Percentiles rank a stretch among this genome's conserved stretches.
These are phyloP conservation scores for Solanum sitiens DNA, from an alignment of 257 asterid genomes.

Conservation along the genomic window DNA sequence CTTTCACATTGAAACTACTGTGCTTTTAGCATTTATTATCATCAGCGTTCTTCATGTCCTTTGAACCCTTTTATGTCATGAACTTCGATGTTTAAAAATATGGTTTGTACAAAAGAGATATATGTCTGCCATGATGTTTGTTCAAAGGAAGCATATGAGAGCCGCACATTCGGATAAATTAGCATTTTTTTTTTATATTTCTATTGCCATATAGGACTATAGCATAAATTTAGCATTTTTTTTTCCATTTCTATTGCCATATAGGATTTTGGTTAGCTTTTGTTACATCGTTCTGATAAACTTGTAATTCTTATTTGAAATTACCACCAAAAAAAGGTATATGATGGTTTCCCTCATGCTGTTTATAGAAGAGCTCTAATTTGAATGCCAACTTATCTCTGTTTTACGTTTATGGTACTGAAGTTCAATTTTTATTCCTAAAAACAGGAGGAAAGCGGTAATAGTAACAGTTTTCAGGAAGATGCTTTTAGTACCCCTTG, in stretches of 20 bases:
- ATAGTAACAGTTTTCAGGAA: constrained; percentile 31
- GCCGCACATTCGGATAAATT: background rate
- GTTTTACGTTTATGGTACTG: background rate
- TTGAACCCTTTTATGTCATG: background rate
- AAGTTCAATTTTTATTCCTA: background rate
- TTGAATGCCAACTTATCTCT: background rate
- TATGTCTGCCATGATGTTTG: background rate
- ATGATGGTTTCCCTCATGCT: background rate
- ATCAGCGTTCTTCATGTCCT: background rate
- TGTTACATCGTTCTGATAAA: background rate
- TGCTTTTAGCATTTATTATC: background rate
- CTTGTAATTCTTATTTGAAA: background rate
- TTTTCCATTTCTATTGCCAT: background rate
- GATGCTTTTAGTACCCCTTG: constrained; percentile 73
- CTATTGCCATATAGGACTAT: background rate
- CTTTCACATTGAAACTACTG: background rate
- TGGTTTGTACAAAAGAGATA: background rate
- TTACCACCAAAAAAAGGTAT: background rate
- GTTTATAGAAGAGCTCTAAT: too few species aligned
- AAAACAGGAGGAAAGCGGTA: constrained; percentile 42
- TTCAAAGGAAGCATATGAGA: background rate
- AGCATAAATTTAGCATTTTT: background rate
- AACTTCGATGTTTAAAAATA: background rate
- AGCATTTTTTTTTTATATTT: background rate
- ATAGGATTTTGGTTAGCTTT: background rate